A percentile compares a stretch with the other conserved stretches of the same genome.
These are phyloP conservation scores for Suillus plorans DNA, from an alignment of 768 basidiomycete genomes.

Conservation along the genomic window DNA sequence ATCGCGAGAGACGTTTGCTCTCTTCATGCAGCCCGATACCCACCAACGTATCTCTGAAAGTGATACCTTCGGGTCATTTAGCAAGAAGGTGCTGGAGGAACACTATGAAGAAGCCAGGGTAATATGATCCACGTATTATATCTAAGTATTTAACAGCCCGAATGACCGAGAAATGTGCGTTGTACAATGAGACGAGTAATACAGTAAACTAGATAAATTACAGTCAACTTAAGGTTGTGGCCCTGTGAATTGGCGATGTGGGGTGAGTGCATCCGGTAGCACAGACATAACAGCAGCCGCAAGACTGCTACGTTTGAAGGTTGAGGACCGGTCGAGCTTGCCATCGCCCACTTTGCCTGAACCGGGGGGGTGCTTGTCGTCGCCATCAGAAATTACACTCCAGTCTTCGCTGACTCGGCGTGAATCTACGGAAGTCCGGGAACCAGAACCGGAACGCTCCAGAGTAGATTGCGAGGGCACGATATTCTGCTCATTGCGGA, in stretches of 20 bases:
- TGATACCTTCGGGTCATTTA: slow-evolving; percentile 89
- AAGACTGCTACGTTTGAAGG: slow-evolving; percentile 62
- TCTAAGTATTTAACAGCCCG: slow-evolving; percentile 15
- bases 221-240: slow-evolving; percentile 20
- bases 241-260: slow-evolving; percentile 39
- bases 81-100: slow-evolving; percentile 70
- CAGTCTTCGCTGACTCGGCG: slow-evolving; percentile 74
- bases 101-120: slow-evolving; percentile 42
- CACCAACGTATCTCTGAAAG: slow-evolving; percentile 66
- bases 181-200: slow-evolving; percentile 9
- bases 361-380: slow-evolving; percentile 58
- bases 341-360: slow-evolving; percentile 44
- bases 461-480: slow-evolving; percentile 26
- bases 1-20: slow-evolving; percentile 83
- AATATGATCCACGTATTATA: slow-evolving; percentile 29
- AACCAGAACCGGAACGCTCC: slow-evolving; percentile 36
- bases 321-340: slow-evolving; percentile 34
- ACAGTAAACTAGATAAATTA: slow-evolving; percentile 4
- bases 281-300: slow-evolving; percentile 62
- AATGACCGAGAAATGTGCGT: slow-evolving; percentile 1
- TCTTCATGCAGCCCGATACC: slow-evolving; percentile 89
- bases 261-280: slow-evolving; percentile 52
- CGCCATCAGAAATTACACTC: slow-evolving; percentile 83
- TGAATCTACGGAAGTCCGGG: slow-evolving; percentile 58
- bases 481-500: slow-evolving; percentile 29